Conservation (phyloP, 345 rosid genomes). For the Sisymbrium irio region DNA sequence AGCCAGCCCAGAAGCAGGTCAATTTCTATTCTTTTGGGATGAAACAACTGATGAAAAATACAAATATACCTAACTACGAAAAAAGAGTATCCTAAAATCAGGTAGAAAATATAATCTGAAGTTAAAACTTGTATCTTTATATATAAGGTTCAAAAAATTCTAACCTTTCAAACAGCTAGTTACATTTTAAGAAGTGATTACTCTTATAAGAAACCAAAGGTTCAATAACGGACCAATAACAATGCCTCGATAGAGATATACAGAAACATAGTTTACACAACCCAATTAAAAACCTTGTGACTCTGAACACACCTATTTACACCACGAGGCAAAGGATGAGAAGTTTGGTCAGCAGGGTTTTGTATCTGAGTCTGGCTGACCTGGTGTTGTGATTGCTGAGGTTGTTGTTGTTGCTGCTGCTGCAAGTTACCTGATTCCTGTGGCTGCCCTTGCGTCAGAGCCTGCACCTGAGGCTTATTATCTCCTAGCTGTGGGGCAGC, state of each 20-base stretch:
- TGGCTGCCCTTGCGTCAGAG: conserved; percentile 54
- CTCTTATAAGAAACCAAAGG: conserved; percentile 33
- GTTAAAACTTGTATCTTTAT: not conserved
- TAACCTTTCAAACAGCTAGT: conserved; percentile 33
- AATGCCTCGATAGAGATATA: conserved; percentile 51
- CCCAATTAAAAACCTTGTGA: conserved; percentile 69
- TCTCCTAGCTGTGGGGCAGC: conserved; percentile 60
- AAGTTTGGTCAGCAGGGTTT: conserved; percentile 59
- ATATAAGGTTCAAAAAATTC: conserved; percentile 4
- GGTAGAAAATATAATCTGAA: not conserved
- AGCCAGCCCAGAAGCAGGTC: not conserved
- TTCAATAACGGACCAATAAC: conserved; percentile 27
- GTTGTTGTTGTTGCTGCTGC: conserved; percentile 60
- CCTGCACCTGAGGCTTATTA: conserved; percentile 62
- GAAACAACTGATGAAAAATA: not conserved
- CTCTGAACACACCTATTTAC: conserved; percentile 98
- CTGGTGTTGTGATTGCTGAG: conserved; percentile 71
- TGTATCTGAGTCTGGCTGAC: conserved; percentile 60
- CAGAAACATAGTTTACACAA: conserved; percentile 48
- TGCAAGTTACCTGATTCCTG: conserved; percentile 43
- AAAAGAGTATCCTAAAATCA: conserved; percentile 1
- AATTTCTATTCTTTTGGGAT: not conserved
- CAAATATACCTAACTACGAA: conserved; percentile 4
- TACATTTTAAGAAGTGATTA: conserved; percentile 35
- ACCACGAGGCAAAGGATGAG: conserved; percentile 91